Base-by-base conservation (phyloP, 257 asterid species). In the Solanum neorickii region DNA sequence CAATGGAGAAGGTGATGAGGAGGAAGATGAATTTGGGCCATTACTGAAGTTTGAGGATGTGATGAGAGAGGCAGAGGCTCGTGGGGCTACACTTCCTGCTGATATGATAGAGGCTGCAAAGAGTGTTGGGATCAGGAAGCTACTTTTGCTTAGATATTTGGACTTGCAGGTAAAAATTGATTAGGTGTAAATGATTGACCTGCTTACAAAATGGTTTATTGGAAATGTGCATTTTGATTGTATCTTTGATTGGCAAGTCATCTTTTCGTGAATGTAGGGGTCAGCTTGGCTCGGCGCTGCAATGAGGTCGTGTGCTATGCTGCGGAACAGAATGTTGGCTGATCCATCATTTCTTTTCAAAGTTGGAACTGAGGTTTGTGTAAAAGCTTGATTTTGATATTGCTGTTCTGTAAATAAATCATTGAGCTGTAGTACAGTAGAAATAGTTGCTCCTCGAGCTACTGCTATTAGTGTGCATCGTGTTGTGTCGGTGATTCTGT, bases 311-410 rank as follows among this genome's bases (percentile, higher is more conserved):
- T 94, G 89, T 44, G 88, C 94, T 76, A 95, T 95, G 98, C 96
- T 96, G 27, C 91, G 98, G 88, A 95, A 97, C 90, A 90, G 99
- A 91, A 96, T 97, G 99, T 84, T 97, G 93, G 99, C 98, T 29
- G 99, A 97, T 93, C 98, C 98, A 12, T 91, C 99, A 3, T 97
- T 97, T 92, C 98, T 96, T 87, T 97, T 97, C 93, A 97, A 97
- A 92, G 93, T 97, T 86, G 99, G 99, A 88, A 93, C 99, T 1
- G 99, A 97, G 99, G 99, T 97, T 87, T 41, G 88, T 86, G 66
- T 86, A 37, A 12, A 12, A 78, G 52, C 88, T 83, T 49, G 85
- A 80, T 27, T 52, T 82, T 87, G 82, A 69, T 87, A 39, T 41
- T 16, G 12, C 75, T 83, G 16, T 75, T 56, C 62, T 60, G 35